Evolutionary conservation across 805 yeast genomes (phyloP), one percentile per base, ranked within the genome.

Genomic region (Candida caryicola): DNA sequence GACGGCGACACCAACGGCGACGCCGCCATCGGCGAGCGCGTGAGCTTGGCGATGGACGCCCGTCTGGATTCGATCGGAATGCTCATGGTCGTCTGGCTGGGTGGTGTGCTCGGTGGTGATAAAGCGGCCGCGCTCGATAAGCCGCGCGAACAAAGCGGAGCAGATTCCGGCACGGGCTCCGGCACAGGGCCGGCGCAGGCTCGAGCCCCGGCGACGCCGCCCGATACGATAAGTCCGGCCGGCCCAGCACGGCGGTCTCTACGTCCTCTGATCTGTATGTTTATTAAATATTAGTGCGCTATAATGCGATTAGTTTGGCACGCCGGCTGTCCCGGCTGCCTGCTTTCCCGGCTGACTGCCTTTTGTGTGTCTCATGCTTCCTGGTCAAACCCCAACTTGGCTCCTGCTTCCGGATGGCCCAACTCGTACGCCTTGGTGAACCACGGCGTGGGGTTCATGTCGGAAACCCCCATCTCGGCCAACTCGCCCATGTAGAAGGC

Each of bases 401-500:
- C 49, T 4, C 52, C 55, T 8, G 69, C 70, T 9, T 41, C 55
- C 15, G 40, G 43, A 40, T 59, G 59, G 17, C 72, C 71, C 45
- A 59, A 43, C 18, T 56, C 57, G 28, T 59, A 55, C 3, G 74
- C 74, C 37, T 51, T 58, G 31, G 45, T 40, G 34, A 40, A 66
- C 66, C 68, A 69, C 26, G 39, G 49, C 14, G 46, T 32, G 1
- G 71, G 56, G 19, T 59, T 51, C 4, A 59, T 58, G 3, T 38
- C 34, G 1, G 52, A 56, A 6, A 55, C 40, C 4, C 73, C 73
- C 37, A 55, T 53, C 45, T 65, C 69, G n/a, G 64, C 62, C 33
- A 66, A 53, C 27, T 57, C 50, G 2, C 69, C 74, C 71, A 66
- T 63, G 34, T 57, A 59, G 37, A 48, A 64, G 37, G 49, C 57